Conservation (phyloP, 768 basidiomycete species). For the Agaricus blazei region DNA sequence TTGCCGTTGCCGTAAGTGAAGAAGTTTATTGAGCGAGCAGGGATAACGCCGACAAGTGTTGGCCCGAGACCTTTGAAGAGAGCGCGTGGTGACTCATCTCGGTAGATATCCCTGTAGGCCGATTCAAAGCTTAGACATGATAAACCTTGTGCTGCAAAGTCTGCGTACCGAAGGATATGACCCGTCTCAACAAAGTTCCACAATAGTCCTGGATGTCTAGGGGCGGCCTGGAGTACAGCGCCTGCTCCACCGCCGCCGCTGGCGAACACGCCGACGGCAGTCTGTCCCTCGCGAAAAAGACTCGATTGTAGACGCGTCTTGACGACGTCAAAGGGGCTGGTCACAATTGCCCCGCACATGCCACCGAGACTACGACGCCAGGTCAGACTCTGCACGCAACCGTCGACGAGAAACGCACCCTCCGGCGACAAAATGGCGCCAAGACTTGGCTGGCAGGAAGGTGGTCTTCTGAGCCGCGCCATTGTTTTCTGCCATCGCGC, state of each 20-base stretch:
- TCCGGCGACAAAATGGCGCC: conserved; percentile 82
- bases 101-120: conserved; percentile 70
- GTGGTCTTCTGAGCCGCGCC: conserved; percentile 7
- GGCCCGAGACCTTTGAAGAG: conserved; percentile 94
- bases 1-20: conserved; percentile 98
- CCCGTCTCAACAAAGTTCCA: conserved; percentile 96
- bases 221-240: conserved; percentile 12
- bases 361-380: conserved; percentile 72
- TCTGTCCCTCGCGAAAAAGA: conserved; percentile 52
- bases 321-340: conserved; percentile 96
- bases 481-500: background rate
- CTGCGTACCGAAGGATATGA: conserved; percentile 72
- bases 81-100: conserved; percentile 81
- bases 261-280: conserved; percentile 33
- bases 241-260: conserved; percentile 17
- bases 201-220: conserved; percentile 43
- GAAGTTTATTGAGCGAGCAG: conserved; percentile 96
- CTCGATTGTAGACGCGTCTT: conserved; percentile 95
- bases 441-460: conserved; percentile 53
- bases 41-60: conserved; percentile 90
- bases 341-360: conserved; percentile 96
- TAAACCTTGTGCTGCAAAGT: background rate
- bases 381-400: background rate
- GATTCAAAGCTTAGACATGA: background rate
- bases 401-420: conserved; percentile 49